A percentile compares a stretch with the other conserved stretches of the same genome.
Conservation (phyloP, 2,329 filamentous ascomycete species). For the Fusarium miscanthi region DNA sequence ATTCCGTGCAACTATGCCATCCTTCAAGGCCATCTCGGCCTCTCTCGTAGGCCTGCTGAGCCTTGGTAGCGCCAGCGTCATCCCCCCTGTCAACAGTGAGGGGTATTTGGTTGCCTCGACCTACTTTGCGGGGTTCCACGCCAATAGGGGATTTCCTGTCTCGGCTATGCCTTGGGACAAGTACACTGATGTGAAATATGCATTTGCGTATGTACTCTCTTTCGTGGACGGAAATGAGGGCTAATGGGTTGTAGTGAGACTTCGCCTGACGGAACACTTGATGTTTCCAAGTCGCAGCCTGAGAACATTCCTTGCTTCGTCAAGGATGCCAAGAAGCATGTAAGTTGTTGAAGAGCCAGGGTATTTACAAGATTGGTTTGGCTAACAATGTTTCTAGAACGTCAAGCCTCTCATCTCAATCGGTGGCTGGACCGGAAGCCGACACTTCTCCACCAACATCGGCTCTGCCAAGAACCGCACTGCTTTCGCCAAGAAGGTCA, state of each 20-base stretch:
- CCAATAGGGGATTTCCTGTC: slow-evolving; percentile 32
- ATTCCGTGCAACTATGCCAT: background rate
- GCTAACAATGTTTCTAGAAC: slow-evolving; percentile 1
- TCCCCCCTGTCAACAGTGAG: background rate
- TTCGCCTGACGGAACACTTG: slow-evolving; percentile 14
- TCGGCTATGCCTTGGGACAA: slow-evolving; percentile 35
- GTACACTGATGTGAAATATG: slow-evolving; percentile 39
- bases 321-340: slow-evolving; percentile 29
- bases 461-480: slow-evolving; percentile 36
- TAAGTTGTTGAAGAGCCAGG: background rate
- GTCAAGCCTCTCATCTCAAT: slow-evolving; percentile 37
- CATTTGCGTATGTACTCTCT: slow-evolving; percentile 30
- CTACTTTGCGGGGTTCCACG: slow-evolving; percentile 40
- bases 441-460: slow-evolving; percentile 28
- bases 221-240: no score
- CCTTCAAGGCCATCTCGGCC: slow-evolving; percentile 18
- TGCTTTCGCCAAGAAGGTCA: slow-evolving; percentile 15
- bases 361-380: rapidly evolving
- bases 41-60: slow-evolving; percentile 23
- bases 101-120: slow-evolving; percentile 32
- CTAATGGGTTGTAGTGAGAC: slow-evolving; percentile 22
- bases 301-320: slow-evolving; percentile 30
- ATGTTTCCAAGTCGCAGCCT: slow-evolving; percentile 23
- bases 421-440: slow-evolving; percentile 37
- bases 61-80: background rate